Evolutionary conservation across 495 filamentous ascomycete genomes (phyloP).

Genomic region (Aspergillus kassunensis): DNA sequence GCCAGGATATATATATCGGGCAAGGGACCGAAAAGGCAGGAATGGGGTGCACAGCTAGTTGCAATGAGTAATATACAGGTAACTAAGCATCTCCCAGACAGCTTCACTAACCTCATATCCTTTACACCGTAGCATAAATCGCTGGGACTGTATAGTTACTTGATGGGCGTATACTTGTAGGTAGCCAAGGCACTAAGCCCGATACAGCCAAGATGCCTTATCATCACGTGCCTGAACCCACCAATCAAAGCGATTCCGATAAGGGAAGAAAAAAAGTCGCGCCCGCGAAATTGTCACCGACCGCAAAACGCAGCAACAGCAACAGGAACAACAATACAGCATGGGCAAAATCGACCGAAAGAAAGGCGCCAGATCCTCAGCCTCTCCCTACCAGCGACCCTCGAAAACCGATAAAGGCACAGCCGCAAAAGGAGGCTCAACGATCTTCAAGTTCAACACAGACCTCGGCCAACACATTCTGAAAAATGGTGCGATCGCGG

Average conservation of each 20-base stretch:
- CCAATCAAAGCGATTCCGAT: background rate
- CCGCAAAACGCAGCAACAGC: background rate
- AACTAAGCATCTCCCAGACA: too few species aligned
- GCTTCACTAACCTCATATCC: too few species aligned
- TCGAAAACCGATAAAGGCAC: background rate
- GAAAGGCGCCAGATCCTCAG: slow-evolving; percentile 1
- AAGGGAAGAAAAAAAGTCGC: slow-evolving; percentile 1
- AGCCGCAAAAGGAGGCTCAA: background rate
- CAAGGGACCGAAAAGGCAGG: too few species aligned
- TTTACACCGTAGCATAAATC: too few species aligned
- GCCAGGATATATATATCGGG: too few species aligned
- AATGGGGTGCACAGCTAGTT: too few species aligned
- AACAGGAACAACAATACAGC: slow-evolving; percentile 1
- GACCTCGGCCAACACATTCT: slow-evolving; percentile 89
- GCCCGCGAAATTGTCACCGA: background rate
- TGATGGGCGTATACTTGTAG: too few species aligned
- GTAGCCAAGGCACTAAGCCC: too few species aligned
- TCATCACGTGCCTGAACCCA: slow-evolving; percentile 1
- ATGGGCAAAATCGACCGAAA: slow-evolving; percentile 5
- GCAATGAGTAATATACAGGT: too few species aligned
- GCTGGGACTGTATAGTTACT: too few species aligned
- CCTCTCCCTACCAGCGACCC: background rate
- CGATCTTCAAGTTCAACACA: slow-evolving; percentile 73
- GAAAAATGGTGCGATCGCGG: slow-evolving; percentile 90
- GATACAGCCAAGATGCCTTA: too few species aligned